Conservation (phyloP, 257 asterid genomes). For the Solanum neorickii region DNA sequence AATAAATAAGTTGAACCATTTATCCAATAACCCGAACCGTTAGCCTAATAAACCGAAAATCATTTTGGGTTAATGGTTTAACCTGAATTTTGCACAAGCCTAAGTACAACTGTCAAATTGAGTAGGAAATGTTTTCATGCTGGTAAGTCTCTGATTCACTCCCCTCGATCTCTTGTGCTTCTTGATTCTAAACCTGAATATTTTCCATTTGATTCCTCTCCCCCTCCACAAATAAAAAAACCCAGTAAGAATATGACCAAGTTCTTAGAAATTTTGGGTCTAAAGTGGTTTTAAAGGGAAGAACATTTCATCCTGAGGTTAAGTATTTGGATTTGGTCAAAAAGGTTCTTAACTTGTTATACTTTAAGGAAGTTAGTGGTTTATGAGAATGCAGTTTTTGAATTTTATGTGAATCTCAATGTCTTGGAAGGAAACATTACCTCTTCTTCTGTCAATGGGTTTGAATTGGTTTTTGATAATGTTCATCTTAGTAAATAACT, state of each 20-base stretch:
- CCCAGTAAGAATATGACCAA: not conserved
- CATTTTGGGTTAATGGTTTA: no score
- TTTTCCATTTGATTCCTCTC: not conserved
- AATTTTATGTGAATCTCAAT: no score
- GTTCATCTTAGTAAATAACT: not conserved
- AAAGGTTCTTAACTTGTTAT: no score
- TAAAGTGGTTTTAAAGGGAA: not conserved
- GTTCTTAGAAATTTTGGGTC: not conserved
- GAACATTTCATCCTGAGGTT: not conserved
- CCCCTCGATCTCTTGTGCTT: not conserved
- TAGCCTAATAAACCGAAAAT: no score
- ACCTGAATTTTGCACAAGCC: no score
- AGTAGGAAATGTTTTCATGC: not conserved
- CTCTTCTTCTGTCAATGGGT: no score
- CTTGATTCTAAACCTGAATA: not conserved
- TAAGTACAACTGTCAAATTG: accelerated
- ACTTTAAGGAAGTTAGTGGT: not conserved
- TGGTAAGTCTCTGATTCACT: accelerated
- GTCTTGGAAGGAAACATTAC: no score
- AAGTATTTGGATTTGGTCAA: not conserved
- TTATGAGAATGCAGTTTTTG: not conserved
- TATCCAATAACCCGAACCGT: no score
- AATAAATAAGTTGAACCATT: no score
- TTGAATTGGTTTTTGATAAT: no score
- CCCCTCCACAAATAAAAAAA: not conserved